phyloP scores from a whole-genome alignment of 2,329 filamentous ascomycete genomes.

The Simplicillium sp. region DNA sequence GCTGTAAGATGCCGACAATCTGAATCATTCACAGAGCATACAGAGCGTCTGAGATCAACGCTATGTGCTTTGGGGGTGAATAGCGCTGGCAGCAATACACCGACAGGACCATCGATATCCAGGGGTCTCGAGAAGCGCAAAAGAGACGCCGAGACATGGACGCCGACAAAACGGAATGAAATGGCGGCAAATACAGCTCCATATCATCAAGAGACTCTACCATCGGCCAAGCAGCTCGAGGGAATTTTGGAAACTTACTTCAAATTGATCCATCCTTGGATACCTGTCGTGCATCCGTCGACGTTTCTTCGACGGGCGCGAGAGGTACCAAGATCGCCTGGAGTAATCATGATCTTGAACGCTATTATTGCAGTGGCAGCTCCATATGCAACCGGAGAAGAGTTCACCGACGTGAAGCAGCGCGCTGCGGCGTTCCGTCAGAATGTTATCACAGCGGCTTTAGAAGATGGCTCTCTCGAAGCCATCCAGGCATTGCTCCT shows the following conservation, averaged over 20 bases:
- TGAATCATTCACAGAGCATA: neutral
- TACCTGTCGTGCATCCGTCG: slow-evolving; percentile 14
- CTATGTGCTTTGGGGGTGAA: no score
- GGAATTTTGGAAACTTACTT: slow-evolving; percentile 25
- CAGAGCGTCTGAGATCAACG: neutral
- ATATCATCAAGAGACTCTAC: slow-evolving; percentile 1
- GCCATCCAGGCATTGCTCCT: slow-evolving; percentile 6
- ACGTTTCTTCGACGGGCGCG: slow-evolving; percentile 4
- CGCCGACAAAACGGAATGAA: no score
- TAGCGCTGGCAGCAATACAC: no score
- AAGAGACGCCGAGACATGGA: no score
- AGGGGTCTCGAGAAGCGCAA: no score
- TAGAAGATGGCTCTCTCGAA: slow-evolving; percentile 6
- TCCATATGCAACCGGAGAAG: neutral
- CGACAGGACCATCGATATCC: no score
- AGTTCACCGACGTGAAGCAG: neutral
- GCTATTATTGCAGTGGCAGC: slow-evolving; percentile 6
- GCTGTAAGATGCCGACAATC: neutral
- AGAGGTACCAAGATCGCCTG: neutral
- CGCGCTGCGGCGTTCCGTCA: slow-evolving; percentile 1
- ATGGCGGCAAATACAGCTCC: no score
- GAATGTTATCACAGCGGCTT: neutral
- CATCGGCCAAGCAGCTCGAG: slow-evolving; percentile 21
- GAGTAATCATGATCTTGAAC: slow-evolving; percentile 1
- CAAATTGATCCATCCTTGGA: slow-evolving; percentile 26